Percentiles rank a stretch among this genome's conserved stretches.
Evolutionary conservation across 108 stramenopile species (phyloP).

Genomic region (Cylindrotheca closterium): DNA sequence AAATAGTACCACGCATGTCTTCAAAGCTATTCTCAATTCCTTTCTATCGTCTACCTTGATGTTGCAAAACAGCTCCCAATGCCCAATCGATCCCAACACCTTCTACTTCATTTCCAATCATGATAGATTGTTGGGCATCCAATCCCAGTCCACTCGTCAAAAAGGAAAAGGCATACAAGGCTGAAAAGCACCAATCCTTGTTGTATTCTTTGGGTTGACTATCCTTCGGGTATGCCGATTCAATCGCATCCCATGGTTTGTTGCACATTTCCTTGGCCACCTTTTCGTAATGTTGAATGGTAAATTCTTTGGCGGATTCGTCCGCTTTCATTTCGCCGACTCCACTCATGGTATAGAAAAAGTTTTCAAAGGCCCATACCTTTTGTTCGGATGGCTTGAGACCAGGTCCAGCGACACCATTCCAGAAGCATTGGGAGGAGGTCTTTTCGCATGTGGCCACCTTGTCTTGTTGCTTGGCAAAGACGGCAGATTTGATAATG

Average conservation of each 20-base stretch:
- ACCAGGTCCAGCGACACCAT: background rate
- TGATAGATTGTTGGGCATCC: background rate
- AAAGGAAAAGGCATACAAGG: background rate
- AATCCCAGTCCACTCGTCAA: background rate
- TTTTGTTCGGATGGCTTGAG: background rate
- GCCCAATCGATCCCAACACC: background rate
- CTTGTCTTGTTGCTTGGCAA: background rate
- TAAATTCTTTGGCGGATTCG: background rate
- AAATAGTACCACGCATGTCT: too few species aligned
- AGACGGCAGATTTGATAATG: background rate
- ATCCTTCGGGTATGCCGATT: background rate
- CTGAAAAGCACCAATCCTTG: slow-evolving; percentile 1
- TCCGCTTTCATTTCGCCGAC: background rate
- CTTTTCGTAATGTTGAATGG: background rate
- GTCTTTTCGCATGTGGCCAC: too few species aligned
- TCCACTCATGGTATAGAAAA: slow-evolving; percentile 1
- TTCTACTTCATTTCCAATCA: background rate
- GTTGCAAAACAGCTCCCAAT: background rate
- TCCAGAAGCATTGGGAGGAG: background rate
- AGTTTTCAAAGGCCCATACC: background rate
- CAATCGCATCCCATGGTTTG: background rate
- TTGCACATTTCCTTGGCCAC: background rate
- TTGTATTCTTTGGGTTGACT: slow-evolving; percentile 1
- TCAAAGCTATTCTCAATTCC: too few species aligned
- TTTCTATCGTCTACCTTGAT: too few species aligned